Base-by-base conservation (phyloP, 2,329 filamentous ascomycete genomes). In the Cladosporium velox region DNA sequence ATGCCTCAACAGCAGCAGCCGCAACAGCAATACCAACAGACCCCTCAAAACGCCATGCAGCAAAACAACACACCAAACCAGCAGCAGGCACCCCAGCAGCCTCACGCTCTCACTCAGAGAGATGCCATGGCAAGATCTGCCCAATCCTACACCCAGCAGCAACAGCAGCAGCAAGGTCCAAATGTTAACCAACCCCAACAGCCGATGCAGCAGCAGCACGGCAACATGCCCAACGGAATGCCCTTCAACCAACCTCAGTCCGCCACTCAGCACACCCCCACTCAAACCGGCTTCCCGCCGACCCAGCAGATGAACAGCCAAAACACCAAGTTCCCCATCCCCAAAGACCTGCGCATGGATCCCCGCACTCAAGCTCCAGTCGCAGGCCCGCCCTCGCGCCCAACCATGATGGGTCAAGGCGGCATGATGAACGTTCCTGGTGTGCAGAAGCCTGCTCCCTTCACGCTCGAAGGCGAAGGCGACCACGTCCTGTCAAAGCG, bases 401-500 rank as follows among this genome's bases (percentile, higher is more conserved):
- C 95, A n/a, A 96, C 94, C 0, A 86, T 95, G 74, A 90, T 90
- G 59, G 93, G 93, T 26, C 91, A 91, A 69, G 88, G 88, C 7
- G 93, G 93, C 63, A 89, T 95, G 59, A 91, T 97, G 85, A 89
- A 90, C 61, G 93, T 97, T 74, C 93, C 95, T 0, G 91, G 92
- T 2, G 86, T 98, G 67, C 83, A 89, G 65, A 93, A 93, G 75
- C 87, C 92, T 54, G 92, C 93, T 0, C 88, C 89, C 0, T 96
- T 92, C 77, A 91, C 92, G 65, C 88, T 97, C 66, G 94, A 98
- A 76, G 91, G 92, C 34, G 93, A 97, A 75, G 93, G 92, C 30
- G 93, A 97, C 73, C 90, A 93, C 52, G 91, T 99, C 1, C 83
- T 99, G n/a, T 96, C 91, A 81, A 97, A 97, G 86, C 96, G 96